Base-by-base conservation (phyloP, 371 early-diverging fungal species). In the Mortierella sp. region DNA sequence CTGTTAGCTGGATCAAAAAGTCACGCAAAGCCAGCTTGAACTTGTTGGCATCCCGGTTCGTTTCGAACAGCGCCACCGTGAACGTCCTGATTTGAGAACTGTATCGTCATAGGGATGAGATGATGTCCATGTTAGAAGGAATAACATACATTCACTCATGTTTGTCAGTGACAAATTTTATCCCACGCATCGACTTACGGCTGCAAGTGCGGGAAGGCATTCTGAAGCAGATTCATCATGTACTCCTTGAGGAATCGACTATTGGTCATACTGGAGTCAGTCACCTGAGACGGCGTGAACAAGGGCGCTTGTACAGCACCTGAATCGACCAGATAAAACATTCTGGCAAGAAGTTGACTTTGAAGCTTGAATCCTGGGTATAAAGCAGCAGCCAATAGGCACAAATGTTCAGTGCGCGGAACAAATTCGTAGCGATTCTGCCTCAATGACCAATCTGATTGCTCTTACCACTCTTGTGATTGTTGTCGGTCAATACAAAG, bases 21-120 rank as follows among this genome's bases (percentile, higher is more conserved):
- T 99, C 99, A 79, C 97, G 93, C 57, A 99, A 86, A 63, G 94
- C 94, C 57, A 87, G 80, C 81, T 95, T 96, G 89, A 98, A 98
- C 65, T 90, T 88, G 54, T 85, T 78, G 54, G 86, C 71, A 51
- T 94, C 94, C 41, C 88, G 85, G 76, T 91, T 89, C 60, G 86
- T 88, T 70, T 90, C 88, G 68, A 96, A 92, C 82, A 98, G 80
- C 25, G 96, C 96, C 54, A 85, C 70, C 7, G 96, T 96, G 83
- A 99, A 96, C 59, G 86, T 82, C 62, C 88, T 86, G 71, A 98
- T 85, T 86, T 97, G 97, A 31, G 85, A 81, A 57, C 93, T 93
- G 66, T 34, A 47, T 40, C 16, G 3, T n/a, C 34, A 34, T 34
- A 7, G 4, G 10, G 34, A 34, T n/a, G n/a, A n/a, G n/a, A n/a